These are phyloP conservation scores for Crucihimalaya himalaica DNA, from an alignment of 345 rosid species.

Conservation along the genomic window DNA sequence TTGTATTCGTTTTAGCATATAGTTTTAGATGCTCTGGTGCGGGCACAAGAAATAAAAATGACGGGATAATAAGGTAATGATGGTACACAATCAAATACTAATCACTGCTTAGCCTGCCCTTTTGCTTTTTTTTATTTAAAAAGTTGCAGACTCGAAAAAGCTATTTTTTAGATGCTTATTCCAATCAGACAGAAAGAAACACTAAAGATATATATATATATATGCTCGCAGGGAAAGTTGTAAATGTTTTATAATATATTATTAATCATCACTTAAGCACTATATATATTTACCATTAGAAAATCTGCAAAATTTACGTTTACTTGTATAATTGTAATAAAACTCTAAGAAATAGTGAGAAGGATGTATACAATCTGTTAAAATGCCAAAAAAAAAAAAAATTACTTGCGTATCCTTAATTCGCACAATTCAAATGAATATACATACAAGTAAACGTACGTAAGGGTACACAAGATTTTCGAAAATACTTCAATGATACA, in stretches of 20 bases:
- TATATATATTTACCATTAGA: background rate
- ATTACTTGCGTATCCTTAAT: too few species aligned
- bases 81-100: conserved; percentile 33
- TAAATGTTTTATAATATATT: background rate
- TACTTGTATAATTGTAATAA: too few species aligned
- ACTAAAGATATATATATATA: conserved; percentile 22
- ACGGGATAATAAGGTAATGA: conserved; percentile 35
- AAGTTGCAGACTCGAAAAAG: conserved; percentile 12
- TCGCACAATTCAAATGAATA: too few species aligned
- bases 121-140: conserved; percentile 1
- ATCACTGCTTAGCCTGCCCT: conserved; percentile 14
- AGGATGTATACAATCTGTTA: too few species aligned
- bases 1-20: background rate
- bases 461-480: too few species aligned
- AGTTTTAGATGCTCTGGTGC: conserved; percentile 17
- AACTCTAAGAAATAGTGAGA: too few species aligned
- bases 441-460: too few species aligned
- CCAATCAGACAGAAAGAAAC: conserved; percentile 16
- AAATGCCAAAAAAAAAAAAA: too few species aligned
- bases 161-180: conserved; percentile 40
- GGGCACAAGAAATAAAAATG: conserved; percentile 2
- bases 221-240: background rate
- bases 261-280: background rate
- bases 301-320: background rate
- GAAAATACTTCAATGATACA: too few species aligned